Conservation (phyloP, 768 basidiomycete genomes). For the Mycena pura region DNA sequence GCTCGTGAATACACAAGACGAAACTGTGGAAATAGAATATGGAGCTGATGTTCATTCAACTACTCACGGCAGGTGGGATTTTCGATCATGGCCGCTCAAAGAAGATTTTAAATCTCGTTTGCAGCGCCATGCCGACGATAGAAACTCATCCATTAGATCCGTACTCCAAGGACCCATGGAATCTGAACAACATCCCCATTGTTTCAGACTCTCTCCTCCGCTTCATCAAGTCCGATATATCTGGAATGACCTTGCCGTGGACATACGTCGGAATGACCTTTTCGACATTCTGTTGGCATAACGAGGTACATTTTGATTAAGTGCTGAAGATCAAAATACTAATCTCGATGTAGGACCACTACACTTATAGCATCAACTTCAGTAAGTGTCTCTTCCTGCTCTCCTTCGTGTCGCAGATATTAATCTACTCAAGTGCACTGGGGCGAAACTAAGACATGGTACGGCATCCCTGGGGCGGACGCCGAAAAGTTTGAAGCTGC, state of each 20-base stretch:
- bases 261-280: constrained; percentile 99
- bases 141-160: constrained; percentile 91
- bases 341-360: constrained; percentile 76
- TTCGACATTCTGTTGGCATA: constrained; percentile 99
- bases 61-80: constrained; percentile 88
- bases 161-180: constrained; percentile 94
- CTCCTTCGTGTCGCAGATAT: constrained; percentile 22
- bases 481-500: constrained; percentile 97
- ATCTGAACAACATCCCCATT: constrained; percentile 96
- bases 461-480: constrained; percentile 95
- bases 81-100: background rate
- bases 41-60: constrained; percentile 99
- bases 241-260: constrained; percentile 99
- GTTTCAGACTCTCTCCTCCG: constrained; percentile 90
- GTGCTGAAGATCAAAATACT: constrained; percentile 24
- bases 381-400: constrained; percentile 58
- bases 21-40: constrained; percentile 98
- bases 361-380: constrained; percentile 95
- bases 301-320: constrained; percentile 67
- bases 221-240: constrained; percentile 98
- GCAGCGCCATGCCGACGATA: constrained; percentile 92
- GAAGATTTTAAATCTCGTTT: constrained; percentile 10
- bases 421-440: constrained; percentile 78
- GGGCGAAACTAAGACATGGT: constrained; percentile 99
- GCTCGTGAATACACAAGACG: constrained; percentile 84